Evolutionary conservation across 2,329 filamentous ascomycete species (phyloP).

Genomic region (Penicillium sp.): DNA sequence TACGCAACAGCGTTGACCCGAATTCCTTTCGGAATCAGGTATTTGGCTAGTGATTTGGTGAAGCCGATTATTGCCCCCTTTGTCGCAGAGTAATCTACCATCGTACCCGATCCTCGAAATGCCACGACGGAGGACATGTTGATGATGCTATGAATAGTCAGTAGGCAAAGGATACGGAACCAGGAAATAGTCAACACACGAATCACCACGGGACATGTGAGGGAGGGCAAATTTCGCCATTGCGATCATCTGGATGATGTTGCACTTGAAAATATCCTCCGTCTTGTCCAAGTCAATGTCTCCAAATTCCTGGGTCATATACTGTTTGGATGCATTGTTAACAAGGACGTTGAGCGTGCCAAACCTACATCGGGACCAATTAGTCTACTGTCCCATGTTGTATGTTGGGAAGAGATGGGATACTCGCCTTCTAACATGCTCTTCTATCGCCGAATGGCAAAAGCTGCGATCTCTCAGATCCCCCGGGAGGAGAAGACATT

Average conservation of each 20-base stretch:
- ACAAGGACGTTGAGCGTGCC: slow-evolving; percentile 57
- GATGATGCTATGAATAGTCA: slow-evolving; percentile 52
- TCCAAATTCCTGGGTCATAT: slow-evolving; percentile 56
- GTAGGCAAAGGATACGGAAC: background rate
- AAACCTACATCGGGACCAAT: slow-evolving; percentile 29
- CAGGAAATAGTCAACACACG: slow-evolving; percentile 36
- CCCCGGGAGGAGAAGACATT: slow-evolving; percentile 12
- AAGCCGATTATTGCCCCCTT: slow-evolving; percentile 65
- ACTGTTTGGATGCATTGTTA: slow-evolving; percentile 64
- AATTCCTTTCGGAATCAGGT: slow-evolving; percentile 62
- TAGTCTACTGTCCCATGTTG: background rate
- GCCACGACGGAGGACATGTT: slow-evolving; percentile 60
- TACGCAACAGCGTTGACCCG: slow-evolving; percentile 55
- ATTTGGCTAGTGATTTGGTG: slow-evolving; percentile 57
- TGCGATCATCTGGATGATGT: slow-evolving; percentile 63
- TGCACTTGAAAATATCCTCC: slow-evolving; percentile 61
- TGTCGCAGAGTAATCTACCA: slow-evolving; percentile 62
- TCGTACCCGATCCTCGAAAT: slow-evolving; percentile 55
- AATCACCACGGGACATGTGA: slow-evolving; percentile 57
- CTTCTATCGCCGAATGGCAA: slow-evolving; percentile 57
- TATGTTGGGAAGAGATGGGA: background rate
- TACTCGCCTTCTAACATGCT: slow-evolving; percentile 55
- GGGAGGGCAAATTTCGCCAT: slow-evolving; percentile 61
- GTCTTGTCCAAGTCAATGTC: slow-evolving; percentile 54
- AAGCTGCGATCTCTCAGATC: slow-evolving; percentile 16